A percentile compares a stretch with the other conserved stretches of the same genome.
Evolutionary conservation across 352 stramenopile genomes (phyloP).

Genomic region (Pelagophyceae sp.): DNA sequence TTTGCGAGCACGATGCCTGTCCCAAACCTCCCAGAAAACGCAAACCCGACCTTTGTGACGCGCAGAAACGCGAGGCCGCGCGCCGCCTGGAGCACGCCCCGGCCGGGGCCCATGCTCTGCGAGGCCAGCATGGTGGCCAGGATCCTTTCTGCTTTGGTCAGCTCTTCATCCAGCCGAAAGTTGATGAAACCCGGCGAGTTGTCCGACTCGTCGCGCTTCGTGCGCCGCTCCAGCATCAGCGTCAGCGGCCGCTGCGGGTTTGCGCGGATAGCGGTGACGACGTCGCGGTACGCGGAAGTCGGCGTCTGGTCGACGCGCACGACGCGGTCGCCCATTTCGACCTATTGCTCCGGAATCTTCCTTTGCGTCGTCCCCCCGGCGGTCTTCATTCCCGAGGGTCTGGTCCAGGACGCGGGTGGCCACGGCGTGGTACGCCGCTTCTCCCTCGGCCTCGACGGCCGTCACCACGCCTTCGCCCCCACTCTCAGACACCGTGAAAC

Average conservation of each 20-base stretch:
- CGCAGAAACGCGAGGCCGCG: conserved; percentile 36
- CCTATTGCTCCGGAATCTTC: too few relatives aligned
- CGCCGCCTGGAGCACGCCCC: background rate
- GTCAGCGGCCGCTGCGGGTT: background rate
- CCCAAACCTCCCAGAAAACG: conserved; percentile 53
- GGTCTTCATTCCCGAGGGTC: too few relatives aligned
- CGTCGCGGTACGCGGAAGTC: background rate
- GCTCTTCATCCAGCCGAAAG: conserved; percentile 17
- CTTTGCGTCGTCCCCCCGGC: too few relatives aligned
- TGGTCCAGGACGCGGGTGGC: too few relatives aligned
- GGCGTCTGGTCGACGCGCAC: background rate
- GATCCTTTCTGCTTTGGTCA: conserved; percentile 7
- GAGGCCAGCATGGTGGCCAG: background rate
- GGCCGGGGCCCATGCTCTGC: background rate
- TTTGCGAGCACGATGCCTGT: conserved; percentile 75
- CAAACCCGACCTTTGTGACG: conserved; percentile 51
- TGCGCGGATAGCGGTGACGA: background rate
- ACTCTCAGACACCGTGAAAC: background rate
- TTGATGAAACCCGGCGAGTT: background rate
- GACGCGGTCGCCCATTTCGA: conserved; percentile 9
- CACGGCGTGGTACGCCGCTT: background rate
- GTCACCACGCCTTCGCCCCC: conserved; percentile 8
- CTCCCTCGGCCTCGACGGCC: background rate
- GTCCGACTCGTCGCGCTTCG: background rate
- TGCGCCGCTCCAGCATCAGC: background rate